Evolutionary conservation across 2,329 filamentous ascomycete species (phyloP).

Genomic region (Ceratocystis cacaofunesta): DNA sequence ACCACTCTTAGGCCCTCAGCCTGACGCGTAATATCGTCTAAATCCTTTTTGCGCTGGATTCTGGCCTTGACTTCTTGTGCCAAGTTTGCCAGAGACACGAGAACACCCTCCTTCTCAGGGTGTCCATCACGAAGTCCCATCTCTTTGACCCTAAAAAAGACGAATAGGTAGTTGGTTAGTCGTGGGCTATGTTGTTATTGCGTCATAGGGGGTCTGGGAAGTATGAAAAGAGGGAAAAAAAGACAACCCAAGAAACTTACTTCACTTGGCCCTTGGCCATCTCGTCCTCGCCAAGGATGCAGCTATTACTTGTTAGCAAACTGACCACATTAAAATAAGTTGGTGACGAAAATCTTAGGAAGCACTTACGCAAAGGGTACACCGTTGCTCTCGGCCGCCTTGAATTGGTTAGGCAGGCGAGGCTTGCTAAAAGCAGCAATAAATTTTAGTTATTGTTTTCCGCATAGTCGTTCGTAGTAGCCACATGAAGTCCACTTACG

Average conservation of each 20-base stretch:
- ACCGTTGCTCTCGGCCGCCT: constrained; percentile 64
- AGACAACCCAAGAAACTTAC: constrained; percentile 9
- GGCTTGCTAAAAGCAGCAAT: constrained; percentile 44
- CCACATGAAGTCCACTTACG: constrained; percentile 8
- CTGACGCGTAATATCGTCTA: constrained; percentile 30
- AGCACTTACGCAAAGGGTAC: constrained; percentile 52
- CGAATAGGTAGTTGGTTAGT: background rate
- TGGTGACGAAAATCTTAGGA: background rate
- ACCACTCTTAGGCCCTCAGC: constrained; percentile 34
- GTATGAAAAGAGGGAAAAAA: background rate
- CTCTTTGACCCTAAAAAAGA: constrained; percentile 48
- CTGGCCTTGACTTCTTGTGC: constrained; percentile 44
- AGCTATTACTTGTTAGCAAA: constrained; percentile 20
- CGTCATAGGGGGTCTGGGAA: background rate
- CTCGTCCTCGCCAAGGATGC: constrained; percentile 88
- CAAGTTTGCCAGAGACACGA: constrained; percentile 51
- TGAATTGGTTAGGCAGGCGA: constrained; percentile 79
- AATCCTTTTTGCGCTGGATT: constrained; percentile 29
- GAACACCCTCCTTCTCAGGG: constrained; percentile 76
- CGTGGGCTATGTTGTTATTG: background rate
- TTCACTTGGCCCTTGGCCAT: constrained; percentile 68
- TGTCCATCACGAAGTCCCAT: constrained; percentile 60
- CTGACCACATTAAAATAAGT: background rate
- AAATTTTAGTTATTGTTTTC: background rate
- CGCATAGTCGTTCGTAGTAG: background rate